Base-by-base conservation (phyloP, 2,329 filamentous ascomycete genomes). In the Colletotrichum theobromicola region DNA sequence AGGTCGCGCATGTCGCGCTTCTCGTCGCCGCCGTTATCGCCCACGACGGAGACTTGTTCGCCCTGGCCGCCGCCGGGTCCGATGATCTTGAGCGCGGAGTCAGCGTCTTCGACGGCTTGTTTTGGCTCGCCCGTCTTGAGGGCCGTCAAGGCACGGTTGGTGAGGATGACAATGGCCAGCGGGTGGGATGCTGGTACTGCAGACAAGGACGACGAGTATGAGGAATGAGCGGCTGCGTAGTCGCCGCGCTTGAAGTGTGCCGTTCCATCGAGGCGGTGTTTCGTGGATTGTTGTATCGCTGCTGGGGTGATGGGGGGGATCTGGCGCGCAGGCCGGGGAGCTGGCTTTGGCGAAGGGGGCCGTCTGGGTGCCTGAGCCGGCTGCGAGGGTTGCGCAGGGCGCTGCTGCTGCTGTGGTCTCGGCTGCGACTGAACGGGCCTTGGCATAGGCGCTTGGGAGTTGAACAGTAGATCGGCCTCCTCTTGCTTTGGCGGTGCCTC, bases 231-330 rank as follows among this genome's bases (percentile, higher is more conserved):
- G 12, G 94, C 90, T 21, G 94, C 93, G 83, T 95, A 99, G 83
- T 99, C 97, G 37, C 97, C 97, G 42, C 95, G 92, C 84, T 98
- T 98, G 86, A 98, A 98, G 77, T 97, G 94, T 67, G 94, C 93
- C 12, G 95, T 95, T 21, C 96, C 97, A 76, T 93, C 92, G 62
- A 93, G 89, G 16, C 97, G 94, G 79, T 97, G 91, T 61, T 91
- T 89, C n/a, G 93, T 93, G 12, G 95, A 98, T 5, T 91, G 91
- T 76, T 93, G 90, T 21, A 98, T 87, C 1, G 93, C 92, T 8
- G 92, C 89, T 2, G 92, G 85, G 5, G 94, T 93, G 15, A 97
- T 87, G 2, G 89, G 81, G 2, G 96, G 96, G 37, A 94, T 87
- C 42, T 88, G 88, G 16, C 93, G 89, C 50, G 87, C 83, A 35